phyloP scores from a whole-genome alignment of 495 filamentous ascomycete genomes.

The Hypoxylon fuscum region DNA sequence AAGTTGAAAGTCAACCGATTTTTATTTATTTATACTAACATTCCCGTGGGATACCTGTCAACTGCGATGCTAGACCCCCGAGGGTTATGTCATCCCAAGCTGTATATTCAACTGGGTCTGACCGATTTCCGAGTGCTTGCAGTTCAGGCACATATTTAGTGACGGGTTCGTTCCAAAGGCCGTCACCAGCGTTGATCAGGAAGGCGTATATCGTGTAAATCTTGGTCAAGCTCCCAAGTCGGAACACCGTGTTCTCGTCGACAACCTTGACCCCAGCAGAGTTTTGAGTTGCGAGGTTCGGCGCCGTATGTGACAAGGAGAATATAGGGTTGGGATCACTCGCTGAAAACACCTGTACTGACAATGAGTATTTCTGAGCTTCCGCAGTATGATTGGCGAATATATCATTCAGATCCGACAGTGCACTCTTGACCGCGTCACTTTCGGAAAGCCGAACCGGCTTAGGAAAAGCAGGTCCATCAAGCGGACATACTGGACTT shows the following conservation, averaged over 20 bases:
- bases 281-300: constrained; percentile 45
- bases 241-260: constrained; percentile 56
- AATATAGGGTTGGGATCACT: constrained; percentile 54
- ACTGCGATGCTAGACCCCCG: constrained; percentile 63
- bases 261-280: constrained; percentile 52
- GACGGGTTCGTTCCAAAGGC: constrained; percentile 50
- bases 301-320: constrained; percentile 59
- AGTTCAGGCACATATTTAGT: constrained; percentile 67
- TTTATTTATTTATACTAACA: constrained; percentile 35
- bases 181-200: constrained; percentile 51
- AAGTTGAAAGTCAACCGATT: not conserved
- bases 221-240: constrained; percentile 63
- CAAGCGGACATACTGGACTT: constrained; percentile 56
- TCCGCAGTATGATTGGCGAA: constrained; percentile 37
- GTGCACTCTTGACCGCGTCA: constrained; percentile 43
- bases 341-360: constrained; percentile 59
- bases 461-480: constrained; percentile 59
- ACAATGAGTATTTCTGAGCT: constrained; percentile 57
- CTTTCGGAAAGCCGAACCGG: constrained; percentile 47
- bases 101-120: constrained; percentile 45
- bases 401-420: constrained; percentile 48
- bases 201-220: constrained; percentile 58
- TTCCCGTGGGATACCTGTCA: constrained; percentile 60
- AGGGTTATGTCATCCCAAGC: constrained; percentile 66
- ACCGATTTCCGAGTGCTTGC: constrained; percentile 43